Evolutionary conservation across 176 grass and related monocot genomes (phyloP), one percentile per base, ranked within the genome.

Genomic region (Lolium multiflorum): DNA sequence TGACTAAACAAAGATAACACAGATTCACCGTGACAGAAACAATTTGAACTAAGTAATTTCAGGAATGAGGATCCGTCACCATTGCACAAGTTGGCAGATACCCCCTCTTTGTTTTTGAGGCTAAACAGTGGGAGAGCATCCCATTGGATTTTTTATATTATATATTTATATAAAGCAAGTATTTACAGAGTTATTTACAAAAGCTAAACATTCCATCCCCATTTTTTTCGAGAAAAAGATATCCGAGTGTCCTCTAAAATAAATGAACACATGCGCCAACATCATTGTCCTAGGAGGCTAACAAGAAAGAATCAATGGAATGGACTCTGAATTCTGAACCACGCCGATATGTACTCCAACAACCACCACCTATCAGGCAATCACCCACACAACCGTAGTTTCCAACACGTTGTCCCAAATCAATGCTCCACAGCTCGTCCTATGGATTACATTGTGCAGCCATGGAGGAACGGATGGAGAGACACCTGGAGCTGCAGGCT

Each of bases 311-410:
- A 58, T 6, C 49, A 65, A 74, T 83, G 71, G 7, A 49, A 49
- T 74, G n/a, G 12, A 21, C 1, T 74, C 72, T 51, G 47, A 51
- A 75, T 75, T 10, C 74, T 59, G 58, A 66, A 58, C 55, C 44
- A 67, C n/a, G 71, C 57, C 25, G 9, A 78, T 17, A 35, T 66
- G 49, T 46, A 72, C 43, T n/a, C 12, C 71, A 89, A 11, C 70
- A 89, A 85, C 83, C 26, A 61, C 60, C 84, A 70, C 44, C 77
- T 25, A 56, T 75, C 28, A 31, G 28, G 28, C 28, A 31, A 31
- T 31, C 66, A 79, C 71, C 71, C 72, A 83, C 14, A 73, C 63
- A 44, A 65, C 52, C 21, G 11, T 49, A 51, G 43, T 22, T 67
- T 84, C 49, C 46, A 11, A 9, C 4, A 49, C 35, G 58, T 21